Base-by-base conservation (phyloP, 371 early-diverging fungal genomes). In the Lichtheimia hyalospora region DNA sequence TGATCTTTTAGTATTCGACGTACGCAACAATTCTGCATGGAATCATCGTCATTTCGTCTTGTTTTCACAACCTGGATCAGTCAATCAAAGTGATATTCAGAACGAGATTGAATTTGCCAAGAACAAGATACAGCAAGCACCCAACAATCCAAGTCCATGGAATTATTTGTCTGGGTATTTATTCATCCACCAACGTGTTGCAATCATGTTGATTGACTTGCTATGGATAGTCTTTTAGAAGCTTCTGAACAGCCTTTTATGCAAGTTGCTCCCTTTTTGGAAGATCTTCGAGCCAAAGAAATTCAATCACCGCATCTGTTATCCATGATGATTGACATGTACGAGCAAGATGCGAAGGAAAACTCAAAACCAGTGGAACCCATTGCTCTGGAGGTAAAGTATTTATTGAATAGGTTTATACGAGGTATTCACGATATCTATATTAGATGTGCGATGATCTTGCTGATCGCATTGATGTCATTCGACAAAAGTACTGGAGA, bases 11-110 rank as follows among this genome's bases (percentile, higher is more conserved):
- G 71, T 76, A n/a, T 68, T 82, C 50, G 99, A 98, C 66, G 80
- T 96, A 7, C 80, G 97, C 52, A 97, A 98, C 74, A 98, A 98
- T 70, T 97, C 97, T 39, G 98, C 97, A 0, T 97, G 98, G 99
- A 97, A 96, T 67, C 94, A 98, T 62, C 86, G 97, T 15, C 93
- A 82, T 71, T 98, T 88, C 83, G 75, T 84, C 3, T 60, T 92
- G 12, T 78, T 85, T 24, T 57, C 71, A 5, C 63, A 81, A 41
- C 86, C 88, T 5, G 64, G 66, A 0, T 51, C 66, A 0, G 63
- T 75, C 24, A 61, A 71, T 2, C 74, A 72, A 1, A 84, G 74
- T 20, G 61, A 58, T 7, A 58, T 91, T 13, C 57, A 74, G 20
- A 56, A 50, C 3, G 96, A 97, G 65, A 77, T 93, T 12, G 73